A percentile compares a stretch with the other conserved stretches of the same genome.
Evolutionary conservation across 148 eudicot species (phyloP).

Genomic region (Oxyria digyna): DNA sequence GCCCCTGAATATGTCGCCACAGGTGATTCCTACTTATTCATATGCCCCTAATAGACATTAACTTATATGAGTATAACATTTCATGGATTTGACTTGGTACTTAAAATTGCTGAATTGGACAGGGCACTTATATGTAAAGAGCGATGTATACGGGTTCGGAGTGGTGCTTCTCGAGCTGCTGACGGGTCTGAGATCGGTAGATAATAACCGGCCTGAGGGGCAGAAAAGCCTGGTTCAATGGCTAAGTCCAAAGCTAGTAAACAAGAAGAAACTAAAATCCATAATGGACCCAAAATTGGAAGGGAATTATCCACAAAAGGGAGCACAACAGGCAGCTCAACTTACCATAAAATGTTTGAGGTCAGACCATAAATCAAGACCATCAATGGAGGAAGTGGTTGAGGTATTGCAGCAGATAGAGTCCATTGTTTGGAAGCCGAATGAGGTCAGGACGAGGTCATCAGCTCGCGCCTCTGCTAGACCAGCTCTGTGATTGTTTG

Average conservation of each 20-base stretch:
- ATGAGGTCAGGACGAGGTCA: background rate
- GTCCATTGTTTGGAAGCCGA: background rate
- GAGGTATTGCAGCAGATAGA: slow-evolving; percentile 7
- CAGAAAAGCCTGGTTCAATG: slow-evolving; percentile 30
- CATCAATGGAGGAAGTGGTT: slow-evolving; percentile 6
- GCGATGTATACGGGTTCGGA: slow-evolving; percentile 78
- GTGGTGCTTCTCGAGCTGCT: slow-evolving; percentile 27
- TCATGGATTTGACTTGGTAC: too few relatives aligned
- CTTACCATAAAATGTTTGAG: background rate
- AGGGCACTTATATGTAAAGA: slow-evolving; percentile 64
- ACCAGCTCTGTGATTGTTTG: background rate
- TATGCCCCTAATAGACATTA: background rate
- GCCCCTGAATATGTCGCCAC: slow-evolving; percentile 63
- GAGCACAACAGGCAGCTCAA: background rate
- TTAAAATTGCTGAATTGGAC: background rate
- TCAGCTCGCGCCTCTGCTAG: background rate
- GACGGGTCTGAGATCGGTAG: slow-evolving; percentile 33
- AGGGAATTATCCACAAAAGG: slow-evolving; percentile 16
- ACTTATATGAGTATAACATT: too few relatives aligned
- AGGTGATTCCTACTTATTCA: slow-evolving; percentile 21
- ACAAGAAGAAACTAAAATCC: slow-evolving; percentile 33
- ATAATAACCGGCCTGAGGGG: slow-evolving; percentile 34
- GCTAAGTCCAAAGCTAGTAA: slow-evolving; percentile 29
- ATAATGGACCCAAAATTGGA: slow-evolving; percentile 45
- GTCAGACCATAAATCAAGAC: background rate